Evolutionary conservation across 2,329 filamentous ascomycete species (phyloP).

Genomic region (Aspergillus sp.): DNA sequence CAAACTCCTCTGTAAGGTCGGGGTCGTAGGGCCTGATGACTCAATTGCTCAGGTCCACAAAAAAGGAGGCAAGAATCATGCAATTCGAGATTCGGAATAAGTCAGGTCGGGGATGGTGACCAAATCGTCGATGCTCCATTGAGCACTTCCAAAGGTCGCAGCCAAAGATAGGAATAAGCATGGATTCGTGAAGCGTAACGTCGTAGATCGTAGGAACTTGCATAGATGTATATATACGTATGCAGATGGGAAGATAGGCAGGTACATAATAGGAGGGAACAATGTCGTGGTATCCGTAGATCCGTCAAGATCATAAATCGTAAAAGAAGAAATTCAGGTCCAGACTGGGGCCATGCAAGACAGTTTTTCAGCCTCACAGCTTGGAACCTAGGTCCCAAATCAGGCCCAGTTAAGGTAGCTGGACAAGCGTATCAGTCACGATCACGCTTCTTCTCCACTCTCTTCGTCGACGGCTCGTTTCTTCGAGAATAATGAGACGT

Average conservation of each 20-base stretch:
- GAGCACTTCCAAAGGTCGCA: background rate
- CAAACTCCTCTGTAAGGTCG: too few species aligned
- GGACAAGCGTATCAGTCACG: background rate
- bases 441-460: slow-evolving; percentile 22
- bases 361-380: background rate
- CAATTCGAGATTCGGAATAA: too few species aligned
- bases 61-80: too few species aligned
- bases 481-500: slow-evolving; percentile 30
- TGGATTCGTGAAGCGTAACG: background rate
- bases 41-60: too few species aligned
- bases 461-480: slow-evolving; percentile 34
- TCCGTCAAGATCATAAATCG: background rate
- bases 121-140: too few species aligned
- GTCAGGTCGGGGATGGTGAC: too few species aligned
- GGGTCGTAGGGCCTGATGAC: too few species aligned
- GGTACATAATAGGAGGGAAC: background rate
- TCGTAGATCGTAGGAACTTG: background rate
- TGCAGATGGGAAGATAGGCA: background rate
- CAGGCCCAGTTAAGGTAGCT: background rate
- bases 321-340: too few species aligned
- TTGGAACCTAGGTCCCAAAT: background rate
- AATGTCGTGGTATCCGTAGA: background rate
- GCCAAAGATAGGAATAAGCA: background rate
- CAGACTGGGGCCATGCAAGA: background rate
- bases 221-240: background rate